Evolutionary conservation across 768 basidiomycete genomes (phyloP), one percentile per base, ranked within the genome.

Genomic region (Chalciporus chontae): DNA sequence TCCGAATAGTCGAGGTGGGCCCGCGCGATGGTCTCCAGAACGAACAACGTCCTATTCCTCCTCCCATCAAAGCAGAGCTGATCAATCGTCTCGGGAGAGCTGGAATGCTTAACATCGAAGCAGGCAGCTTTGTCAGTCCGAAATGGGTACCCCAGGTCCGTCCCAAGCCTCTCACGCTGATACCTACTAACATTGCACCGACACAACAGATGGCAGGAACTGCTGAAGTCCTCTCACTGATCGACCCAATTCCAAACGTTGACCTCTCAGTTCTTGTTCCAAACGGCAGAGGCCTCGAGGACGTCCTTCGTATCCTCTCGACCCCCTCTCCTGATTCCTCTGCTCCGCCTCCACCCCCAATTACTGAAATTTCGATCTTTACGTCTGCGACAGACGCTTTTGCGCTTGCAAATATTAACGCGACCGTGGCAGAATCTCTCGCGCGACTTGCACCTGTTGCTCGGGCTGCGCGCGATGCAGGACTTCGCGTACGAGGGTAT

Each of bases 21-120:
- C 90, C 93, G 1, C 75, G 94, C 24, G 94, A 97, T 68, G 94
- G 94, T 1, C 75, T 97, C 10, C 93, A 95, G 71, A 95, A 95
- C 60, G 89, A 96, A 61, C 83, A 84, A 55, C 75, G 77, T 0
- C 71, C 83, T 5, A 82, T 95, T 7, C 77, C 87, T 23, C 81
- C 84, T 1, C 78, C 79, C 24, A 70, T 86, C 52, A 94, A 94
- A 66, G 79, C 84, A 15, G 86, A 87, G 52, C 78, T 97, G 46
- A 82, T 97, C 48, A 79, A 89, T 54, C 73, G 84, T 13, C 80
- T 97, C 10, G 80, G 78, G 3, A 65, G 64, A 15, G 84, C 90
- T 9, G 93, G 91, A 0, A 63, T 83, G 57, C 71, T 73, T 52
- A 80, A 73, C 48, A 85, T 94, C 56, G 92, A 94, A 68, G 80